Evolutionary conservation across 257 asterid species (phyloP).

Genomic region (Leptodermis oblonga): DNA sequence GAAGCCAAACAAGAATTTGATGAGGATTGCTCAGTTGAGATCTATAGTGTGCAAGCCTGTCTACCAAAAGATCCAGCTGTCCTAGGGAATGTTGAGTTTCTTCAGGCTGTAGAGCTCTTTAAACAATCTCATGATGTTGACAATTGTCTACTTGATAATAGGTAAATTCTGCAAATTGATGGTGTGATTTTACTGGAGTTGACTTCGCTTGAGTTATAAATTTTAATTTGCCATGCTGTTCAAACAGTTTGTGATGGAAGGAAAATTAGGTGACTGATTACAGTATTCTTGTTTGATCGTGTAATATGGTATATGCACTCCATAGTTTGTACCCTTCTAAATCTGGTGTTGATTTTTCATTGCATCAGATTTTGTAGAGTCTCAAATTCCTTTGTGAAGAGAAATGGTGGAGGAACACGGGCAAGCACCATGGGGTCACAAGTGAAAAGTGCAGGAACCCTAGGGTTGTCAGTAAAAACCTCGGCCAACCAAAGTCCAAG

Average conservation of each 20-base stretch:
- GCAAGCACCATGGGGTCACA: slow-evolving; percentile 33
- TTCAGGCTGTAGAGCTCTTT: slow-evolving; percentile 80
- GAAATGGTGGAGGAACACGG: slow-evolving; percentile 43
- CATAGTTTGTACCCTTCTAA: not conserved
- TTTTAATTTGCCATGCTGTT: not conserved
- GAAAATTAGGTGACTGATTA: not conserved
- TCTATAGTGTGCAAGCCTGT: slow-evolving; percentile 86
- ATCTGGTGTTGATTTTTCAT: not conserved
- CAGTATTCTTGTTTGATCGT: not conserved
- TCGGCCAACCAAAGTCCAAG: slow-evolving; percentile 30
- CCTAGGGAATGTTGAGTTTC: slow-evolving; percentile 89
- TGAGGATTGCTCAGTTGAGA: slow-evolving; percentile 65
- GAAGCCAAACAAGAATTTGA: slow-evolving; percentile 73
- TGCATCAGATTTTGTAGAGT: slow-evolving; percentile 75
- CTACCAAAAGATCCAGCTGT: slow-evolving; percentile 92
- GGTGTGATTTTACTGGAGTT: not conserved
- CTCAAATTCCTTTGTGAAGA: slow-evolving; percentile 60
- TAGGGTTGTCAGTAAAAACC: slow-evolving; percentile 34
- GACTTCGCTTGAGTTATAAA: slow-evolving; percentile 1
- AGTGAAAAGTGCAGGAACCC: slow-evolving; percentile 43
- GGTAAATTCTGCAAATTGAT: slow-evolving; percentile 32
- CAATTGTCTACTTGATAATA: slow-evolving; percentile 78
- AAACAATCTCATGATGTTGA: slow-evolving; percentile 54
- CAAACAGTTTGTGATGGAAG: not conserved
- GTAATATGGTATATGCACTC: not conserved